Conservation (phyloP, 2,329 filamentous ascomycete species). For the Ramularia collo-cygni region DNA sequence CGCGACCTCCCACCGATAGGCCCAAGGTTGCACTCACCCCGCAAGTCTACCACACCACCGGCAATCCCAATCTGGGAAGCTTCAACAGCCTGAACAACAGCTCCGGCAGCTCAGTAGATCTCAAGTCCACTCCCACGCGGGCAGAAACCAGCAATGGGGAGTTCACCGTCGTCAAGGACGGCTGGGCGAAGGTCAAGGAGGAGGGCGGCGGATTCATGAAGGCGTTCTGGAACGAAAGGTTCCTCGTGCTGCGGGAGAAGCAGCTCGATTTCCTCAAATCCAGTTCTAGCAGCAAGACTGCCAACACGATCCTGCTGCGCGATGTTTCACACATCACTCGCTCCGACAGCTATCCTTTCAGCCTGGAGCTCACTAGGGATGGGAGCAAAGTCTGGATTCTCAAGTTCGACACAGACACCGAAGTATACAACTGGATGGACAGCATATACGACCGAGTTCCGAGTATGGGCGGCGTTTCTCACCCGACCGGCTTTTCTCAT, state of each 20-base stretch:
- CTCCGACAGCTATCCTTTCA: conserved; percentile 83
- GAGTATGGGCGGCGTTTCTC: conserved; percentile 95
- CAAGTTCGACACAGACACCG: conserved; percentile 89
- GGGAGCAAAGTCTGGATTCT: conserved; percentile 81
- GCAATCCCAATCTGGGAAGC: conserved; percentile 54
- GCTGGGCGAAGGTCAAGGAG: conserved; percentile 82
- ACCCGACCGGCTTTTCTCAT: conserved; percentile 96
- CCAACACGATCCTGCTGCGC: conserved; percentile 76
- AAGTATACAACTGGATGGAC: conserved; percentile 98
- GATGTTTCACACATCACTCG: conserved; percentile 86
- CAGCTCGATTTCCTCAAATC: conserved; percentile 92
- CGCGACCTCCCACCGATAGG: conserved; percentile 77
- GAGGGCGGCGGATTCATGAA: conserved; percentile 62
- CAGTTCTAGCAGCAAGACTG: conserved; percentile 71
- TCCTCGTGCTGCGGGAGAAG: conserved; percentile 84
- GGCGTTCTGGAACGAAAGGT: conserved; percentile 76
- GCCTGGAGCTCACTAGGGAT: conserved; percentile 91
- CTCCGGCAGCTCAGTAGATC: conserved; percentile 24
- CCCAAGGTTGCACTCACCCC: conserved; percentile 70
- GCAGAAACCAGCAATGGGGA: conserved; percentile 34
- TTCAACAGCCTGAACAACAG: conserved; percentile 27
- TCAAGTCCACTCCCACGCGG: conserved; percentile 30
- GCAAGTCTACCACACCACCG: conserved; percentile 61
- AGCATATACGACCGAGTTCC: conserved; percentile 95
- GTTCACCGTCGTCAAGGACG: conserved; percentile 48